Evolutionary conservation across 1,284 basidiomycete genomes (phyloP).

Genomic region (Tylopilus orsonianus): DNA sequence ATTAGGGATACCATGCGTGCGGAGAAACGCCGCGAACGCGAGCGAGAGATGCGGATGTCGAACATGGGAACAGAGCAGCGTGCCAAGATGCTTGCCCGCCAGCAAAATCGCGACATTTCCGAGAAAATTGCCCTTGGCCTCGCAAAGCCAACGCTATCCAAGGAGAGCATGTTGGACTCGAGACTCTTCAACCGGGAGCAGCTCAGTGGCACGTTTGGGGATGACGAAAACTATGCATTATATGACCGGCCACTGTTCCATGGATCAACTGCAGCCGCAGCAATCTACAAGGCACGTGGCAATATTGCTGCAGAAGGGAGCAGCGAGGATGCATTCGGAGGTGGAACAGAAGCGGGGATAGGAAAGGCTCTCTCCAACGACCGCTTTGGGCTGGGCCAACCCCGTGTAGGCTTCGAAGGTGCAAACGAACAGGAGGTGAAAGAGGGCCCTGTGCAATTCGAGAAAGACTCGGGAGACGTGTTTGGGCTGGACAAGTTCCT

Average conservation of each 20-base stretch:
- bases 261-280: conserved; percentile 92
- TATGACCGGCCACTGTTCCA: conserved; percentile 97
- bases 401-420: conserved; percentile 87
- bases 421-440: conserved; percentile 78
- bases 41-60: conserved; percentile 97
- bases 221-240: conserved; percentile 90
- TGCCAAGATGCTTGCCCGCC: conserved; percentile 91
- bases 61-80: conserved; percentile 99
- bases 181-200: conserved; percentile 97
- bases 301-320: conserved; percentile 69
- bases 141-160: conserved; percentile 93
- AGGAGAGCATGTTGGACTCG: conserved; percentile 96
- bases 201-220: conserved; percentile 78
- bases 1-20: conserved; percentile 89
- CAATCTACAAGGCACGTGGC: conserved; percentile 94
- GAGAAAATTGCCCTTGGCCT: conserved; percentile 98
- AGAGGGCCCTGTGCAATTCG: conserved; percentile 98
- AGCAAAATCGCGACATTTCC: conserved; percentile 98
- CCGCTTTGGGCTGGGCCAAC: conserved; percentile 89
- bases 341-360: conserved; percentile 94
- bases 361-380: conserved; percentile 89
- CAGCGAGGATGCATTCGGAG: conserved; percentile 88
- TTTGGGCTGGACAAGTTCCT: conserved; percentile 98
- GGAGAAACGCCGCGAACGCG: conserved; percentile 91
- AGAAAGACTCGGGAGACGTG: conserved; percentile 96